phyloP scores from a whole-genome alignment of 345 rosid species.

The Populus tremula region DNA sequence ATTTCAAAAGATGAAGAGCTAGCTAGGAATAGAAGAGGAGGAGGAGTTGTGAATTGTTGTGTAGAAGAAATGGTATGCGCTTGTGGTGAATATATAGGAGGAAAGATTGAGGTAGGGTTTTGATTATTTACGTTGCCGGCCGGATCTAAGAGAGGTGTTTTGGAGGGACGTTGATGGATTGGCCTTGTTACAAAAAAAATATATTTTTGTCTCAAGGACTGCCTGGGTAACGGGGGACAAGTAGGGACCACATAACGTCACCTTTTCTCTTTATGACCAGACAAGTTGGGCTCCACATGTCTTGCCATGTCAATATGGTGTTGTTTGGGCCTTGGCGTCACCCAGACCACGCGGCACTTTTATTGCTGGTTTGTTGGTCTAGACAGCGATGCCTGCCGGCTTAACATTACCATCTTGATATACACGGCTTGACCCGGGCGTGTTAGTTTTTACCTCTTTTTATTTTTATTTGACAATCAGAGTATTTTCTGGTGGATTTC shows the following conservation, averaged over 20 bases:
- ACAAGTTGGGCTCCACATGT: constrained; percentile 50
- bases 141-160: not conserved
- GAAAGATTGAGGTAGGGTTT: not conserved
- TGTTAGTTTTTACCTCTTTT: no score
- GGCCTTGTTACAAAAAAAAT: not conserved
- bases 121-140: not conserved
- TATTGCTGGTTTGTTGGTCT: constrained; percentile 25
- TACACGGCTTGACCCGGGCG: not conserved
- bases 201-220: constrained; percentile 20
- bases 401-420: not conserved
- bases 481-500: no score
- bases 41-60: no score
- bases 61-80: no score
- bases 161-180: constrained; percentile 18
- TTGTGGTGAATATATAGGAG: not conserved
- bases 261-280: constrained; percentile 6
- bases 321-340: constrained; percentile 25
- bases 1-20: not conserved
- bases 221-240: constrained; percentile 28
- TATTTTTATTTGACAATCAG: no score
- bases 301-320: constrained; percentile 43
- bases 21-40: no score
- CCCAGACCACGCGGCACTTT: constrained; percentile 46
- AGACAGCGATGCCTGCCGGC: constrained; percentile 43
- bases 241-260: constrained; percentile 41